phyloP scores from a whole-genome alignment of 2,329 filamentous ascomycete genomes.

The Rutstroemia sp. region DNA sequence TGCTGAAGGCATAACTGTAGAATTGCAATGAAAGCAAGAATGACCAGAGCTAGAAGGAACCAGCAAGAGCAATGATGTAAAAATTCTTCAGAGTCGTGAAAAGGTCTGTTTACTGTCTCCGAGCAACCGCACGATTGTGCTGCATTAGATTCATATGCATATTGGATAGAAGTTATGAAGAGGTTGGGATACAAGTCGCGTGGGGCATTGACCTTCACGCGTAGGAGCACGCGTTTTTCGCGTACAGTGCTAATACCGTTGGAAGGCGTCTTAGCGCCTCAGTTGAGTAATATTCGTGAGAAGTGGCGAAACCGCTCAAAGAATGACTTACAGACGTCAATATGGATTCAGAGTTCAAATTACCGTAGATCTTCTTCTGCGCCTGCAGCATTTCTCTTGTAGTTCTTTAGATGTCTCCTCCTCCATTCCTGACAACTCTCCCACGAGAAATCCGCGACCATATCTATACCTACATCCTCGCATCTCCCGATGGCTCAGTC shows the following conservation, averaged over 20 bases:
- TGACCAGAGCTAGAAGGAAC: background rate
- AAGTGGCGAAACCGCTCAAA: too few species aligned
- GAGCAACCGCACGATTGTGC: too few species aligned
- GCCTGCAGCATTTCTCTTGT: too few species aligned
- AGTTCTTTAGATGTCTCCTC: constrained; percentile 11
- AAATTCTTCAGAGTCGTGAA: constrained; percentile 5
- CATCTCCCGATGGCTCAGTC: constrained; percentile 17
- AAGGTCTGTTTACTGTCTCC: constrained; percentile 1
- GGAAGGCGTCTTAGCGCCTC: constrained; percentile 10
- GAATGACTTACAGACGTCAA: too few species aligned
- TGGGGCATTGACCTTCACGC: background rate
- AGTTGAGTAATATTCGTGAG: too few species aligned
- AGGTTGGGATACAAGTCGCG: constrained; percentile 17
- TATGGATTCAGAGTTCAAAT: too few species aligned
- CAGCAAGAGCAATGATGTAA: background rate
- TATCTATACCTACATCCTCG: constrained; percentile 25
- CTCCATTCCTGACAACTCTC: constrained; percentile 19
- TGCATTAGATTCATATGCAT: background rate
- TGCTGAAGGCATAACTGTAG: constrained; percentile 24
- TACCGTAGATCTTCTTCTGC: too few species aligned
- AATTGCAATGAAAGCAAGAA: constrained; percentile 13
- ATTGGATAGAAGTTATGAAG: constrained; percentile 7
- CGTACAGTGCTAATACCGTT: constrained; percentile 20
- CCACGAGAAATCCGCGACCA: constrained; percentile 26
- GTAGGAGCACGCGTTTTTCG: constrained; percentile 17